Evolutionary conservation across 2,329 filamentous ascomycete species (phyloP).

Genomic region (Hypoxylon sp.): DNA sequence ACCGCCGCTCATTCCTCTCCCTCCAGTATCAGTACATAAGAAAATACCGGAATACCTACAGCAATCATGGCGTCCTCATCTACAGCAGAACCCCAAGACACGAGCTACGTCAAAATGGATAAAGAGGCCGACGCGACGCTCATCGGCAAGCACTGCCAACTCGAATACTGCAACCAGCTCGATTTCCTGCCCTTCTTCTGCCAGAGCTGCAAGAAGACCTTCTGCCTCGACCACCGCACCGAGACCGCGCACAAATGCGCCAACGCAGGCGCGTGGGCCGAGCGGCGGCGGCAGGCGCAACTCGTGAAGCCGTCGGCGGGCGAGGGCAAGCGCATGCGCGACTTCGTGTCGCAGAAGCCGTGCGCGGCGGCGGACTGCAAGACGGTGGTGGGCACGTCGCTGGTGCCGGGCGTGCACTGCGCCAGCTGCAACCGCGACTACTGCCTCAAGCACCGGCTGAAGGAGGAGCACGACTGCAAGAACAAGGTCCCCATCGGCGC

Average conservation of each 20-base stretch:
- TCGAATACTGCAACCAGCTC: constrained; percentile 91
- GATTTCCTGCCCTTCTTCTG: constrained; percentile 97
- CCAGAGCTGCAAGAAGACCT: constrained; percentile 87
- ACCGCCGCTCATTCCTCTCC: constrained; percentile 17
- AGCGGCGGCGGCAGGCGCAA: constrained; percentile 68
- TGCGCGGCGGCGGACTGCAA: constrained; percentile 78
- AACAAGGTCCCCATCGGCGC: constrained; percentile 76
- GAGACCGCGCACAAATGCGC: constrained; percentile 83
- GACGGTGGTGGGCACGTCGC: constrained; percentile 77
- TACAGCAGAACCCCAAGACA: constrained; percentile 59
- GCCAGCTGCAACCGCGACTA: constrained; percentile 79
- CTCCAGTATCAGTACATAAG: constrained; percentile 32
- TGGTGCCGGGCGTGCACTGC: constrained; percentile 80
- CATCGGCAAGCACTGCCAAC: constrained; percentile 92
- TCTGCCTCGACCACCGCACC: constrained; percentile 93
- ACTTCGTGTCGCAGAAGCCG: constrained; percentile 73
- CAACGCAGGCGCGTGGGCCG: constrained; percentile 74
- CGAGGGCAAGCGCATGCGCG: constrained; percentile 67
- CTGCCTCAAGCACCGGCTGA: constrained; percentile 82
- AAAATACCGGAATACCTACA: constrained; percentile 4
- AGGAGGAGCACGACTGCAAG: constrained; percentile 87
- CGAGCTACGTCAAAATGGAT: constrained; percentile 80
- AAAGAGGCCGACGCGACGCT: constrained; percentile 81
- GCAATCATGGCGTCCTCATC: constrained; percentile 68
- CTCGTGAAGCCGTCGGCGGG: constrained; percentile 69